phyloP scores from a whole-genome alignment of 768 basidiomycete genomes.

The Russula brevipes region DNA sequence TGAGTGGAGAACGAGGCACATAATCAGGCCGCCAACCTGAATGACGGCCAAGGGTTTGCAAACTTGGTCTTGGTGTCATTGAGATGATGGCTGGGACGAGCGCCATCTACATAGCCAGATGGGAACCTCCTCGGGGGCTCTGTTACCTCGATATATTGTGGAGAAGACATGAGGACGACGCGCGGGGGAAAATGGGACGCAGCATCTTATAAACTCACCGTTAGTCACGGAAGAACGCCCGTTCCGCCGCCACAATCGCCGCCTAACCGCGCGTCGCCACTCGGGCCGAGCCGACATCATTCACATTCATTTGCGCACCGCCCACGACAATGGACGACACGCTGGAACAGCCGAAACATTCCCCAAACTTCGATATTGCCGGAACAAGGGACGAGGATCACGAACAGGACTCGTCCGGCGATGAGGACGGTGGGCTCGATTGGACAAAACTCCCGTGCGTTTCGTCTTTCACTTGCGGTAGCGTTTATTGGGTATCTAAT shows the following conservation, averaged over 20 bases:
- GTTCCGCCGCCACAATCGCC: background rate
- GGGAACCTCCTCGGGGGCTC: constrained; percentile 20
- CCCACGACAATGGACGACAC: constrained; percentile 52
- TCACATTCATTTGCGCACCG: too few species aligned
- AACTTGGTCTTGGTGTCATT: constrained; percentile 22
- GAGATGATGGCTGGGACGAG: constrained; percentile 20
- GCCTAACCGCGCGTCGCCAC: background rate
- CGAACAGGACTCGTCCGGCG: constrained; percentile 51
- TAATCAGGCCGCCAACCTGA: constrained; percentile 2
- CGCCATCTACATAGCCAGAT: constrained; percentile 12
- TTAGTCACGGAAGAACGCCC: too few species aligned
- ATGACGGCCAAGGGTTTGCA: constrained; percentile 24
- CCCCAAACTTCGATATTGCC: constrained; percentile 26
- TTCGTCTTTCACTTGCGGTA: background rate
- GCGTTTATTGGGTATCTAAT: background rate
- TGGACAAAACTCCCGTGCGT: constrained; percentile 74
- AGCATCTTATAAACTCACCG: too few species aligned
- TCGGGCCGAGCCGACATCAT: too few species aligned
- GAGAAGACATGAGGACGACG: background rate
- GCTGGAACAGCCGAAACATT: constrained; percentile 41
- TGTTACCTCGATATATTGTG: constrained; percentile 9
- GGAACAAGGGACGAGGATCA: constrained; percentile 40
- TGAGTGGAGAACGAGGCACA: background rate
- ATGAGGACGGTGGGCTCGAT: constrained; percentile 73
- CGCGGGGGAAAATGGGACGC: too few species aligned